These are phyloP conservation scores for Leucogyrophana mollusca DNA, from an alignment of 768 basidiomycete species.

Conservation along the genomic window DNA sequence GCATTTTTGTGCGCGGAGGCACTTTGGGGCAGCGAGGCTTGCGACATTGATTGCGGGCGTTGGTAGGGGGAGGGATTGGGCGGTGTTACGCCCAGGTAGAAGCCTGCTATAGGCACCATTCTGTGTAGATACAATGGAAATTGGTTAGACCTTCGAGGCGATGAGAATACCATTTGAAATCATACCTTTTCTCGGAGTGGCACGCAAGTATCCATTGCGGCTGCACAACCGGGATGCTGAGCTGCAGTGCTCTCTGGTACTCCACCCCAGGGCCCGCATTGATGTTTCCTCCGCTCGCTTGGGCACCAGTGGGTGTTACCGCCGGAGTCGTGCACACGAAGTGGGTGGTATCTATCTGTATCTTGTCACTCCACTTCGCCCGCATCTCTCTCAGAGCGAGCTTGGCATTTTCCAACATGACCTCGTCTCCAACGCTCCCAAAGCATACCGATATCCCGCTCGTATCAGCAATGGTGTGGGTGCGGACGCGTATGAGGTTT, in stretches of 20 bases:
- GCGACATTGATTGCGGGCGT: slow-evolving; percentile 78
- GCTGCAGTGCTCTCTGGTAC: slow-evolving; percentile 92
- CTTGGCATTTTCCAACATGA: slow-evolving; percentile 79
- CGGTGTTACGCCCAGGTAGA: slow-evolving; percentile 75
- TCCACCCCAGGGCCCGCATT: slow-evolving; percentile 74
- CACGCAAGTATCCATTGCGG: slow-evolving; percentile 96
- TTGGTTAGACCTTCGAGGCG: slow-evolving; percentile 2
- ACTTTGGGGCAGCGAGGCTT: slow-evolving; percentile 52
- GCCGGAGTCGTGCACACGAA: slow-evolving; percentile 95
- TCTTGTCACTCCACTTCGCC: slow-evolving; percentile 88
- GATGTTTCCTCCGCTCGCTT: slow-evolving; percentile 48
- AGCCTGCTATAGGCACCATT: slow-evolving; percentile 84
- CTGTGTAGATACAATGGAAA: slow-evolving; percentile 35
- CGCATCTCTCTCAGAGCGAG: slow-evolving; percentile 80
- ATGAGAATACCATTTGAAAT: slow-evolving; percentile 1
- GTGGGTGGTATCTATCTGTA: slow-evolving; percentile 97
- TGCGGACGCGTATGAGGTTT: slow-evolving; percentile 77
- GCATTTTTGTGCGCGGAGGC: slow-evolving; percentile 33
- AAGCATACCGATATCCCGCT: slow-evolving; percentile 95
- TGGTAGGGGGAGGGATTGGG: slow-evolving; percentile 42
- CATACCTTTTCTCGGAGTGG: slow-evolving; percentile 78
- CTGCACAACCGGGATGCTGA: slow-evolving; percentile 92
- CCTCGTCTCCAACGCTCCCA: slow-evolving; percentile 79
- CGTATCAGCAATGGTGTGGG: slow-evolving; percentile 94
- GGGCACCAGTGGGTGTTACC: slow-evolving; percentile 57